Evolutionary conservation across 2,329 filamentous ascomycete genomes (phyloP).

Genomic region (Aspergillus tamarii): DNA sequence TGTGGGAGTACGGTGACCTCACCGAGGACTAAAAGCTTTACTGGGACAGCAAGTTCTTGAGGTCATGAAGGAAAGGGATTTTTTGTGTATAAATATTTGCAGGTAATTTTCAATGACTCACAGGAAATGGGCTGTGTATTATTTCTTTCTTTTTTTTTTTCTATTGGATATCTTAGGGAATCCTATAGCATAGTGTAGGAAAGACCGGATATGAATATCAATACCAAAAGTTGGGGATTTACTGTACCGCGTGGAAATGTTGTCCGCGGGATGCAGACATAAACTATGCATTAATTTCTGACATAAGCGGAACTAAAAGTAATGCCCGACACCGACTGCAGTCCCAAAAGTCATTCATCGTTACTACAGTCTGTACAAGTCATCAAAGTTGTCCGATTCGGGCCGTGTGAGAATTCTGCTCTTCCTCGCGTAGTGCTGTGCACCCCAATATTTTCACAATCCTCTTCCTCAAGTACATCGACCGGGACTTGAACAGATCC

Average conservation of each 20-base stretch:
- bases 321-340: not conserved
- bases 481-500: not conserved
- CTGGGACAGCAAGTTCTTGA: not conserved
- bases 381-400: not conserved
- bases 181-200: conserved; percentile 9
- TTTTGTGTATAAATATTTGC: conserved; percentile 15
- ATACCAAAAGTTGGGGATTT: not conserved
- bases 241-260: not conserved
- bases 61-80: conserved; percentile 5
- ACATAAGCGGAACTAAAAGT: not conserved
- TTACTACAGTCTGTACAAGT: not conserved
- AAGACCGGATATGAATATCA: not conserved
- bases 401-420: not conserved
- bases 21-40: conserved; percentile 71
- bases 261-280: not conserved
- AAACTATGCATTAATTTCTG: not conserved
- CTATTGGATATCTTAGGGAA: not conserved
- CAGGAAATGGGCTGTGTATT: not conserved
- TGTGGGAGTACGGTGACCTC: conserved; percentile 98
- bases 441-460: not conserved
- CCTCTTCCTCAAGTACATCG: not conserved
- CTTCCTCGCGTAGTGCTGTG: not conserved
- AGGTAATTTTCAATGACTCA: conserved; percentile 1
- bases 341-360: not conserved
- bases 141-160: not conserved